Evolutionary conservation across 1,284 basidiomycete genomes (phyloP).

Genomic region (Tremellales sp.): DNA sequence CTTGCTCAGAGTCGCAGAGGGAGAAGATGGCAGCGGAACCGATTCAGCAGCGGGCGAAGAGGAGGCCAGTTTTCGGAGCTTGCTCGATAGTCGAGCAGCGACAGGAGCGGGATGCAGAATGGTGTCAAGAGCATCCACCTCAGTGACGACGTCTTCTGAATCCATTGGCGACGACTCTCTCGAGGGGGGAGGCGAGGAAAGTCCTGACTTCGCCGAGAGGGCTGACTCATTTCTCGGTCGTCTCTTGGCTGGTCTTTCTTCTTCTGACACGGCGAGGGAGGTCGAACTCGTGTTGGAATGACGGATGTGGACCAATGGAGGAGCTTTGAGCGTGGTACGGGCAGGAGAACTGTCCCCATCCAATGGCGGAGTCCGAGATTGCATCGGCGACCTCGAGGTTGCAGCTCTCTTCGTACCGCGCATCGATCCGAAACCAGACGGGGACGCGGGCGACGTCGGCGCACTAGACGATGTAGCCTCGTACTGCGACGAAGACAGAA

Average conservation of each 20-base stretch:
- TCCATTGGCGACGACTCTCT: constrained; percentile 6
- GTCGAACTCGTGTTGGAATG: constrained; percentile 12
- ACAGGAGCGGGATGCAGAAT: not conserved
- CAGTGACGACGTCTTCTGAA: too few relatives aligned
- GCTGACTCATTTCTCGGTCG: constrained; percentile 1
- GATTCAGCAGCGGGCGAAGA: not conserved
- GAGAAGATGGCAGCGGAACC: not conserved
- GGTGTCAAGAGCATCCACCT: not conserved
- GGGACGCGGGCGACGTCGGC: not conserved
- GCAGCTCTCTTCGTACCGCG: constrained; percentile 20
- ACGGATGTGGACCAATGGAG: constrained; percentile 1
- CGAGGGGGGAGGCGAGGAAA: constrained; percentile 17
- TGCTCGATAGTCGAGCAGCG: not conserved
- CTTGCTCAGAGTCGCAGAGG: not conserved
- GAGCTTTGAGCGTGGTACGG: not conserved
- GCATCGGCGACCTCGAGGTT: constrained; percentile 6
- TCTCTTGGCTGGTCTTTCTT: constrained; percentile 15
- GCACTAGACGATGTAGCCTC: too few relatives aligned
- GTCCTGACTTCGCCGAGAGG: constrained; percentile 2
- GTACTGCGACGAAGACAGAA: not conserved
- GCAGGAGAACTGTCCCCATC: not conserved
- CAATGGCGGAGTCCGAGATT: not conserved
- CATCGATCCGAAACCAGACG: constrained; percentile 6
- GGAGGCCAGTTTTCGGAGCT: not conserved
- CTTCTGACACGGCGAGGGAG: constrained; percentile 9